phyloP scores from a whole-genome alignment of 164 flowering plant genomes.

The Macadamia integrifolia region DNA sequence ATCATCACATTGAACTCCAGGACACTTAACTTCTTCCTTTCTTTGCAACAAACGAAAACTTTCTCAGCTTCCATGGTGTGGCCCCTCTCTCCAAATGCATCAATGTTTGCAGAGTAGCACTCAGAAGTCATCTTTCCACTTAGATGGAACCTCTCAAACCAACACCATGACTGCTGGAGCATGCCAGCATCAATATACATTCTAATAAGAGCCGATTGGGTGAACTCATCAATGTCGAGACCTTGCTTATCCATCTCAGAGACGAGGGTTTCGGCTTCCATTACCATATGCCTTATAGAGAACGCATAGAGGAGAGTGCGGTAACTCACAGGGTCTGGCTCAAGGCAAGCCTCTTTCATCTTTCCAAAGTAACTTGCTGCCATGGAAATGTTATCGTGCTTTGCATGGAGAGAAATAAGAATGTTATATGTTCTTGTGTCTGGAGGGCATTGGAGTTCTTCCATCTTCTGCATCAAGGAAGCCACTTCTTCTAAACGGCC shows the following conservation, averaged over 20 bases:
- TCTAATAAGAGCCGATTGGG: conserved; percentile 79
- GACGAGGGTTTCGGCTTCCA: conserved; percentile 62
- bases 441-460: conserved; percentile 61
- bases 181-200: conserved; percentile 82
- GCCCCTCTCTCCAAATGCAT: conserved; percentile 90
- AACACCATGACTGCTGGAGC: conserved; percentile 72
- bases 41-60: conserved; percentile 62
- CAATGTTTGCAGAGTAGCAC: conserved; percentile 87
- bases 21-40: conserved; percentile 40
- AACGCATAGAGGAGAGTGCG: conserved; percentile 84
- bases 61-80: conserved; percentile 62
- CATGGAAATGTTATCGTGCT: conserved; percentile 47
- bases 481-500: conserved; percentile 62
- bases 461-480: conserved; percentile 69
- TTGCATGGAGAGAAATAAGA: conserved; percentile 72
- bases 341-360: conserved; percentile 62
- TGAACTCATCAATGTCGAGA: conserved; percentile 75
- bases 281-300: conserved; percentile 75
- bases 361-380: conserved; percentile 53
- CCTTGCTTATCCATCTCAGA: conserved; percentile 67
- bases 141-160: conserved; percentile 78
- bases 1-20: conserved; percentile 90
- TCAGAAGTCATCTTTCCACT: conserved; percentile 67
- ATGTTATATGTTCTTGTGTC: conserved; percentile 90
- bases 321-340: conserved; percentile 76